A percentile compares a stretch with the other conserved stretches of the same genome.
These are phyloP conservation scores for Candida sonorensis DNA, from an alignment of 805 yeast genomes.

Conservation along the genomic window DNA sequence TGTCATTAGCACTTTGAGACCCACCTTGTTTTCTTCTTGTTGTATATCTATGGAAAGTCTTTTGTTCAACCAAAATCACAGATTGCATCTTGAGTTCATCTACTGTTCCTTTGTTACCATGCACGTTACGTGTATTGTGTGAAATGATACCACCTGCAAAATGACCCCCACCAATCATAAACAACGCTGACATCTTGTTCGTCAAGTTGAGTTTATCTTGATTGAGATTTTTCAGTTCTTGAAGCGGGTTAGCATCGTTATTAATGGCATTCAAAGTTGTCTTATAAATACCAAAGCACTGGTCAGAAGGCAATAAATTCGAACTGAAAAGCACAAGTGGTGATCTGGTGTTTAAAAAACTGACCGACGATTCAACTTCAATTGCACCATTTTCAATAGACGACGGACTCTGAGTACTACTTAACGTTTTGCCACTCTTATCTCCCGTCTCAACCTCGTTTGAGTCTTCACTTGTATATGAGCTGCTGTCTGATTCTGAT, in stretches of 20 bases:
- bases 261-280: conserved; percentile 41
- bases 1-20: conserved; percentile 87
- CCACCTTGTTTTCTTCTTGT: conserved; percentile 98
- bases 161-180: conserved; percentile 97
- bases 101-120: conserved; percentile 47
- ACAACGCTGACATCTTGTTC: conserved; percentile 56
- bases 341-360: conserved; percentile 61
- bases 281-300: conserved; percentile 65
- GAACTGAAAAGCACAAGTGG: conserved; percentile 61
- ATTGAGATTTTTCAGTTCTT: conserved; percentile 29
- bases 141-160: conserved; percentile 92
- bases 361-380: conserved; percentile 33
- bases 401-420: too few relatives aligned
- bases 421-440: too few relatives aligned
- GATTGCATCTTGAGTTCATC: conserved; percentile 51
- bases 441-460: neutral
- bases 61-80: conserved; percentile 63
- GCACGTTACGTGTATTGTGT: conserved; percentile 51
- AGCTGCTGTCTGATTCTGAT: conserved; percentile 33
- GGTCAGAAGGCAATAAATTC: conserved; percentile 32
- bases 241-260: conserved; percentile 40
- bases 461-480: conserved; percentile 17
- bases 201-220: conserved; percentile 11
- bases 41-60: conserved; percentile 90
- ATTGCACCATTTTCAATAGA: too few relatives aligned